Evolutionary conservation across 1,284 basidiomycete species (phyloP), one percentile per base, ranked within the genome.

Genomic region (Sanghuangporus weigelae): DNA sequence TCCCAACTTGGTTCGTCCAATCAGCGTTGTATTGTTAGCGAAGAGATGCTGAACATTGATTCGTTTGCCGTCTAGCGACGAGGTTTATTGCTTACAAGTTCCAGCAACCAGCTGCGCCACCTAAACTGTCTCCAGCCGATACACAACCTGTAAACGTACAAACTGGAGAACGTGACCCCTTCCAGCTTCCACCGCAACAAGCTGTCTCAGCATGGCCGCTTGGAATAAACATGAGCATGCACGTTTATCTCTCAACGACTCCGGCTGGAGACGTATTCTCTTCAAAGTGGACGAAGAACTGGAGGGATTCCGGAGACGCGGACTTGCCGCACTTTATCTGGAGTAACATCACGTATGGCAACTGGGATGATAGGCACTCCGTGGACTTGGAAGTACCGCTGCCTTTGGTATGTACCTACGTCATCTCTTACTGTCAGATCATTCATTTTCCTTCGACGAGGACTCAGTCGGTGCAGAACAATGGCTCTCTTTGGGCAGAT

Each of bases 401-500:
- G 44, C 95, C 95, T 0, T 74, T 81, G 76, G 91, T 91, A 71
- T 66, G 81, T 73, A 2, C 39, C 40, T 19, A 38, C 64, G 36
- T 58, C 55, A 16, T 49, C n/a, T 35, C 23, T 63, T 14, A 23
- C 44, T 56, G 61, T 6, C 58, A 19, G 16, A 0, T 38, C 35
- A 48, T 61, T 56, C 42, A 7, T 60, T 21, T 21, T 14, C 58
- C 48, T 50, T 56, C 19, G 58, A 62, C 62, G 39, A 39, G 21
- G 42, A 36, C 55, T 40, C 65, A 95, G 89, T 81, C 78, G 53
- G 95, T 96, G 5, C 79, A 89, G 69, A 79, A 82, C 64, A 97
- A 97, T 72, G 90, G 86, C 12, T 86, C 88, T 6, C 73, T 94
- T 58, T 97, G 90, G 88, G 90, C 92, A 8, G 94, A 98, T 69